Evolutionary conservation across 2,329 filamentous ascomycete genomes (phyloP), one percentile per base, ranked within the genome.

Genomic region (Tolypocladium nubicola): DNA sequence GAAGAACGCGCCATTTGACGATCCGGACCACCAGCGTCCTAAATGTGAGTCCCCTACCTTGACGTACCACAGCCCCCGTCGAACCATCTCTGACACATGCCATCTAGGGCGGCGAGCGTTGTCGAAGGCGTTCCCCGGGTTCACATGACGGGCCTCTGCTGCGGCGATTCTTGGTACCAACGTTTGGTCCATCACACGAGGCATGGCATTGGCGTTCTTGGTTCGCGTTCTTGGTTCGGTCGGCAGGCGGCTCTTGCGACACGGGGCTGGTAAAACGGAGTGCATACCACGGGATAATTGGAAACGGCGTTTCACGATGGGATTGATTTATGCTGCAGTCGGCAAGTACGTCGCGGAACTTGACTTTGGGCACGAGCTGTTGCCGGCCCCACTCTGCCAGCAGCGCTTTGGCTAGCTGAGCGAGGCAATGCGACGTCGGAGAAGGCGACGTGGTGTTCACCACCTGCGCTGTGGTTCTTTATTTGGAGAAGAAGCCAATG

Each of bases 91-190:
- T 41, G 40, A 30, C 53, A 11, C 16, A 21, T 39, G n/a, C 10
- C 19, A 19, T 52, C 41, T 56, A 78, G 76, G 76, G 76, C 72
- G 73, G 55, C 74, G 71, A 57, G 71, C 69, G 55, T 65, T 76
- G 56, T 69, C 71, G 40, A 76, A 75, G 49, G 67, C 78, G 55
- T 78, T 78, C 56, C 76, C 76, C 6, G 71, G 72, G 26, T 70
- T 73, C 56, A 66, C 65, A 50, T 71, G 62, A 59, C 30, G 33
- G 26, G 13, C 26, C 14, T 35, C 11, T 11, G 52, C 23, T 26
- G 19, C 16, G 16, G 23, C 39, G 10, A n/a, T 7, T 19, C 30
- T 54, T 19, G 10, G 13, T 45, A 39, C 14, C 47, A 43, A 14
- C 23, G 43, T 52, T 40, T 45, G 5, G 9, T 55, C 39, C 19